These are phyloP conservation scores for Boletellus emodensis DNA, from an alignment of 768 basidiomycete species.

Conservation along the genomic window DNA sequence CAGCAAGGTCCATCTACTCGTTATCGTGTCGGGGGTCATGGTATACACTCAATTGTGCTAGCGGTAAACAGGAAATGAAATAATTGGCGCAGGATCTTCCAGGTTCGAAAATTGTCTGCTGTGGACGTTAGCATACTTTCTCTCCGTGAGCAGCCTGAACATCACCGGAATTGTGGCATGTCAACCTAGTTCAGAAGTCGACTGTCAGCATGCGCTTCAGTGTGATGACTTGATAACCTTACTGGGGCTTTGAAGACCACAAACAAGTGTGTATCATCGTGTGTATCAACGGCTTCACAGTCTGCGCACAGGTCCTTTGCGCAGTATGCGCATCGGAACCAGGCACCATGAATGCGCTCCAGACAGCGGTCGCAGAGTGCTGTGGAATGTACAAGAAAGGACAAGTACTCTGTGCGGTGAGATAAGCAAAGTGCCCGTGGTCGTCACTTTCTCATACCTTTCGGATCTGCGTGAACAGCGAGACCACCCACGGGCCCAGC, in stretches of 20 bases:
- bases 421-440: not conserved
- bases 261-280: constrained; percentile 80
- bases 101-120: constrained; percentile 52
- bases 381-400: constrained; percentile 52
- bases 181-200: constrained; percentile 48
- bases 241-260: constrained; percentile 84
- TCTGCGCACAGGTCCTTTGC: constrained; percentile 80
- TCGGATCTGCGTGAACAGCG: constrained; percentile 43
- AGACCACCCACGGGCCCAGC: constrained; percentile 50
- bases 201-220: constrained; percentile 5
- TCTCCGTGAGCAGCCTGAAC: constrained; percentile 16
- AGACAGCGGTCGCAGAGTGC: constrained; percentile 89
- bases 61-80: constrained; percentile 59
- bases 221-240: constrained; percentile 19
- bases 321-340: constrained; percentile 91
- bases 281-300: constrained; percentile 78
- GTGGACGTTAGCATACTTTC: constrained; percentile 8
- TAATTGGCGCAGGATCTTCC: constrained; percentile 59
- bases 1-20: not conserved
- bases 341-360: constrained; percentile 75
- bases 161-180: constrained; percentile 66
- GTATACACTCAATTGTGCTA: constrained; percentile 17
- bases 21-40: not conserved
- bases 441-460: constrained; percentile 39
- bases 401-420: constrained; percentile 53